phyloP scores from a whole-genome alignment of 495 filamentous ascomycete species.

The Rostrohypoxylon terebratum region DNA sequence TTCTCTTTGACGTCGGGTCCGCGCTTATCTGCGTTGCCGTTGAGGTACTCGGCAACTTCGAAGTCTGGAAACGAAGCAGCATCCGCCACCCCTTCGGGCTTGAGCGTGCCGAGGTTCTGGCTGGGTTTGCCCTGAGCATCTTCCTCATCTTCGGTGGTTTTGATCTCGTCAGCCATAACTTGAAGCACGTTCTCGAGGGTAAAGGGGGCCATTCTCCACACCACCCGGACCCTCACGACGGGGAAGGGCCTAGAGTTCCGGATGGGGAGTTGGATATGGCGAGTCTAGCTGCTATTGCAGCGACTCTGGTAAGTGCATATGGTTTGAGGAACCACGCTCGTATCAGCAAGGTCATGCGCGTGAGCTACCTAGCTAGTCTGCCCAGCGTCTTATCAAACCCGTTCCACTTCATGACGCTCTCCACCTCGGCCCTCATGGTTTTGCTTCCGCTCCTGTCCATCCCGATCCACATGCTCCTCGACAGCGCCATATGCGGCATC shows the following conservation, averaged over 20 bases:
- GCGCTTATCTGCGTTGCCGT: constrained; percentile 94
- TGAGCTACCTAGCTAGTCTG: constrained; percentile 83
- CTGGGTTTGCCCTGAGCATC: constrained; percentile 96
- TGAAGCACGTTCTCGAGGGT: constrained; percentile 83
- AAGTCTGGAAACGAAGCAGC: constrained; percentile 94
- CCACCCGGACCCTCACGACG: constrained; percentile 72
- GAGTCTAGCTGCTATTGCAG: constrained; percentile 85
- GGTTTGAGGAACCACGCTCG: constrained; percentile 90
- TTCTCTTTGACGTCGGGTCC: constrained; percentile 93
- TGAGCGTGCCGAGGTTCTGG: constrained; percentile 90
- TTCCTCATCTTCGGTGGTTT: constrained; percentile 96
- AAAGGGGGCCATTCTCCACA: constrained; percentile 70
- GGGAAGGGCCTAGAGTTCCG: constrained; percentile 64
- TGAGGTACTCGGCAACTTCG: constrained; percentile 93
- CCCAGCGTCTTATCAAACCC: constrained; percentile 82
- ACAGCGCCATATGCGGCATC: constrained; percentile 80
- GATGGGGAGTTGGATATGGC: constrained; percentile 82
- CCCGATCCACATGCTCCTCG: constrained; percentile 79
- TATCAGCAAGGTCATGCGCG: constrained; percentile 84
- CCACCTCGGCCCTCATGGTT: constrained; percentile 82
- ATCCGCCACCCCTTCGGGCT: constrained; percentile 94
- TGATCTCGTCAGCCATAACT: constrained; percentile 90
- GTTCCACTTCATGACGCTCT: constrained; percentile 91
- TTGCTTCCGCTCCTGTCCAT: constrained; percentile 85
- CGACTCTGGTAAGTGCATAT: constrained; percentile 88